Evolutionary conservation across 2,329 filamentous ascomycete genomes (phyloP).

Genomic region (Talaromyces albobiverticillius): DNA sequence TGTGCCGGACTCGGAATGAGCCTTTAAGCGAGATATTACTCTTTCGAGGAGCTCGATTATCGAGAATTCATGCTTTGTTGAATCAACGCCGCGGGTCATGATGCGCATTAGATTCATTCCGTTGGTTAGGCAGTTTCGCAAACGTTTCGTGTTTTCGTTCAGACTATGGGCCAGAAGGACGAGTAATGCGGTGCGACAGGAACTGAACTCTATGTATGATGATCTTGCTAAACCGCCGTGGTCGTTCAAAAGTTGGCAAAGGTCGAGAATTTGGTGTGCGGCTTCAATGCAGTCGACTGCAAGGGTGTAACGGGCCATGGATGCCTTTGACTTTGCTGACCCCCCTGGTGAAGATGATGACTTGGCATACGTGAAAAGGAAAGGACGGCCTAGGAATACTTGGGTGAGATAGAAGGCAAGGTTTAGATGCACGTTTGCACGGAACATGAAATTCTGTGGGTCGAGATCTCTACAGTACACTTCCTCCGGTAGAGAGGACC

Average conservation of each 20-base stretch:
- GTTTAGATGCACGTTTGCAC: slow-evolving; percentile 50
- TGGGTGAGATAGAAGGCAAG: slow-evolving; percentile 53
- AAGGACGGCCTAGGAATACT: slow-evolving; percentile 55
- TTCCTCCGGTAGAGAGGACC: slow-evolving; percentile 36
- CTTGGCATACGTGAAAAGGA: slow-evolving; percentile 44
- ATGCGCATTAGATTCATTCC: slow-evolving; percentile 52
- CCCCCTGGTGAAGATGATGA: slow-evolving; percentile 24
- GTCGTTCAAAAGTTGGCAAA: slow-evolving; percentile 49
- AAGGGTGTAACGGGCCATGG: slow-evolving; percentile 36
- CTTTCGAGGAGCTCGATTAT: too few species aligned
- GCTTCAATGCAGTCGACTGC: slow-evolving; percentile 54
- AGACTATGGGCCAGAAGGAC: slow-evolving; percentile 43
- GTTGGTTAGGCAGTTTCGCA: slow-evolving; percentile 46
- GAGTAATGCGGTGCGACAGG: slow-evolving; percentile 53
- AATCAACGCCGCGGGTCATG: slow-evolving; percentile 51
- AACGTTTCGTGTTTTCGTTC: slow-evolving; percentile 37
- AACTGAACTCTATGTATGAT: slow-evolving; percentile 57
- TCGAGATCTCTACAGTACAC: slow-evolving; percentile 40
- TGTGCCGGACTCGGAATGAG: too few species aligned
- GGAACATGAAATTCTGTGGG: slow-evolving; percentile 40
- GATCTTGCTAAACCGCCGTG: slow-evolving; percentile 54
- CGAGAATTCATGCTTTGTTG: too few species aligned
- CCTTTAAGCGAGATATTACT: too few species aligned
- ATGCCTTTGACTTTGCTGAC: slow-evolving; percentile 30
- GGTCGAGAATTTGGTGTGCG: slow-evolving; percentile 51